Evolutionary conservation across 1,284 basidiomycete species (phyloP).

Genomic region (Cryptococcus sp.): DNA sequence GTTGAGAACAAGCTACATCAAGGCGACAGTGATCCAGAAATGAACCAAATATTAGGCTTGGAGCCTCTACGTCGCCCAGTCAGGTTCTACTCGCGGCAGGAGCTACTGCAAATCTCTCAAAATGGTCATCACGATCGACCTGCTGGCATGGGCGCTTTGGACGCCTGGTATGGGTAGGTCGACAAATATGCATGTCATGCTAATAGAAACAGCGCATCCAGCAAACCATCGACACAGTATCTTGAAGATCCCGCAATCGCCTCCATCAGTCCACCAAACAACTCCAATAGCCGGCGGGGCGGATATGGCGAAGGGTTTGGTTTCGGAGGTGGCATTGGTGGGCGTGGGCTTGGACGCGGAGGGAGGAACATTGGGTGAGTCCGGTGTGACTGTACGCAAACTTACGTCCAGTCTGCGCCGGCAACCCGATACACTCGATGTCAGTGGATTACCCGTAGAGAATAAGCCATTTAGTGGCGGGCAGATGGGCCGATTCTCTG

Average conservation of each 20-base stretch:
- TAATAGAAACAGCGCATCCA: conserved; percentile 6
- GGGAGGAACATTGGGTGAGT: conserved; percentile 42
- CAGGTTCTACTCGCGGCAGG: conserved; percentile 23
- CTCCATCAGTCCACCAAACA: conserved; percentile 30
- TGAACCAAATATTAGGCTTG: conserved; percentile 31
- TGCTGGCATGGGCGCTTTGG: conserved; percentile 22
- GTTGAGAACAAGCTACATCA: conserved; percentile 22
- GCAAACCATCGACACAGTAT: conserved; percentile 1
- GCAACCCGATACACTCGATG: conserved; percentile 19
- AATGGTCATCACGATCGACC: conserved; percentile 16
- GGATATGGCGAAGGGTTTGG: conserved; percentile 50
- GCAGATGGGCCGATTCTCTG: conserved; percentile 41
- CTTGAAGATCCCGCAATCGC: conserved; percentile 48
- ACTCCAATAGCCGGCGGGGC: conserved; percentile 18
- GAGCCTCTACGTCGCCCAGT: conserved; percentile 4
- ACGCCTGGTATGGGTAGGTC: conserved; percentile 40
- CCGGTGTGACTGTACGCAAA: not conserved
- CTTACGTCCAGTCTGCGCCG: conserved; percentile 21
- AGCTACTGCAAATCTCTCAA: conserved; percentile 22
- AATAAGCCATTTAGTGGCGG: conserved; percentile 15
- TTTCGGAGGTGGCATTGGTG: conserved; percentile 48
- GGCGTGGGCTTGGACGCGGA: conserved; percentile 25
- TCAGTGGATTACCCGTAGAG: conserved; percentile 9
- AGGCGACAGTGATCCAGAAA: conserved; percentile 25
- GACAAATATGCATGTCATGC: not conserved